A percentile compares a stretch with the other conserved stretches of the same genome.
Conservation (phyloP, 1,284 basidiomycete species). For the Leccinum ponderosum region DNA sequence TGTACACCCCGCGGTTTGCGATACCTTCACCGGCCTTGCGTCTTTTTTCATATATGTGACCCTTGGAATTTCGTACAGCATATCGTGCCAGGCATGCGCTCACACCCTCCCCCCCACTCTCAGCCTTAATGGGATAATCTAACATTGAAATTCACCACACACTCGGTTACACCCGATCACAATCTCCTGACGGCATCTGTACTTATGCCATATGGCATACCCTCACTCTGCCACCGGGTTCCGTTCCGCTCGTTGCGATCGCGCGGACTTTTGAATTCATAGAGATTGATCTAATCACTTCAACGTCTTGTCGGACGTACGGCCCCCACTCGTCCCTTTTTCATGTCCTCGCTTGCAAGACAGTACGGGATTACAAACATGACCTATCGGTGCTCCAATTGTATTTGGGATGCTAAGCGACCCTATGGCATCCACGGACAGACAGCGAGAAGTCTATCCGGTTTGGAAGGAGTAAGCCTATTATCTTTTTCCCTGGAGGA, state of each 20-base stretch:
- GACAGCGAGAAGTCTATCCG: slow-evolving; percentile 18
- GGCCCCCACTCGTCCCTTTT: slow-evolving; percentile 23
- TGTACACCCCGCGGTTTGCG: slow-evolving; percentile 13
- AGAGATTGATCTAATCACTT: slow-evolving; percentile 28
- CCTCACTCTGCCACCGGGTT: slow-evolving; percentile 35
- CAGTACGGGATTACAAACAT: slow-evolving; percentile 12
- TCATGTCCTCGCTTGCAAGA: slow-evolving; percentile 15
- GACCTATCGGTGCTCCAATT: slow-evolving; percentile 6
- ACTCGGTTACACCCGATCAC: slow-evolving; percentile 30
- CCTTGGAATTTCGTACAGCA: slow-evolving; percentile 23
- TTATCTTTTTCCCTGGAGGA: slow-evolving; percentile 19
- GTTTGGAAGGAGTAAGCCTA: slow-evolving; percentile 27
- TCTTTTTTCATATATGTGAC: slow-evolving; percentile 24
- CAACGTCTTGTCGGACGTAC: slow-evolving; percentile 16
- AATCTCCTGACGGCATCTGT: slow-evolving; percentile 30
- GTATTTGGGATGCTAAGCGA: slow-evolving; percentile 8
- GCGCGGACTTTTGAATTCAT: slow-evolving; percentile 27
- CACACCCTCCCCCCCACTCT: slow-evolving; percentile 7
- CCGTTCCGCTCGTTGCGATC: slow-evolving; percentile 32
- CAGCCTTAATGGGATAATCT: slow-evolving; percentile 23
- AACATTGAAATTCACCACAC: slow-evolving; percentile 10
- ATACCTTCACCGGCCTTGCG: slow-evolving; percentile 7
- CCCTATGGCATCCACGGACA: slow-evolving; percentile 9
- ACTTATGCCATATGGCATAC: slow-evolving; percentile 37
- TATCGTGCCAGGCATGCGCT: slow-evolving; percentile 18